phyloP scores from a whole-genome alignment of 805 yeast genomes.

The Ogataea philodendri region DNA sequence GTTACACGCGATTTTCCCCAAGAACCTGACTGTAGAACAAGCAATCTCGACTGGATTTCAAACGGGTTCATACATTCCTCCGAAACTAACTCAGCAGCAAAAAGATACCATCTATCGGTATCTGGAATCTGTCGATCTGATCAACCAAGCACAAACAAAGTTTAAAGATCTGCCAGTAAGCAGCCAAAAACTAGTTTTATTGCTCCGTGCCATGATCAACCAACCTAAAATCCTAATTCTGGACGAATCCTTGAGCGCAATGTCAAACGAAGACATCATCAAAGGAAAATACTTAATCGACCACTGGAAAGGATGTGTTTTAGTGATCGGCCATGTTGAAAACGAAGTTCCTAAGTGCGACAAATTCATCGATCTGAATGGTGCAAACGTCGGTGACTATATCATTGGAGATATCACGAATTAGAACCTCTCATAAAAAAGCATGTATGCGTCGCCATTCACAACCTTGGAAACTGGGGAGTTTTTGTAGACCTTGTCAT shows the following conservation, averaged over 20 bases:
- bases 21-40: constrained; percentile 47
- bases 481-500: constrained; percentile 58
- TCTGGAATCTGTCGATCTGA: constrained; percentile 45
- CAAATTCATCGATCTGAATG: constrained; percentile 39
- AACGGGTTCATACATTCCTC: constrained; percentile 62
- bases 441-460: constrained; percentile 76
- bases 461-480: constrained; percentile 53
- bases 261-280: constrained; percentile 63
- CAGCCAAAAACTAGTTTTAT: constrained; percentile 73
- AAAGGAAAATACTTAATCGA: constrained; percentile 53
- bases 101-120: constrained; percentile 42
- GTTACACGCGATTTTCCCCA: constrained; percentile 82
- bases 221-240: constrained; percentile 74
- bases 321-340: constrained; percentile 79
- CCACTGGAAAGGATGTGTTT: constrained; percentile 64
- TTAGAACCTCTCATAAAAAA: constrained; percentile 61
- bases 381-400: constrained; percentile 32
- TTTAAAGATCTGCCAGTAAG: constrained; percentile 62
- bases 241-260: constrained; percentile 92
- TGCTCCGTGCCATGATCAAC: constrained; percentile 75
- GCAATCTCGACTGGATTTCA: constrained; percentile 71
- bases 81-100: constrained; percentile 40
- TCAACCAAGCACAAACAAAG: constrained; percentile 33
- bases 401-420: constrained; percentile 27
- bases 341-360: constrained; percentile 79